Evolutionary conservation across 2,329 filamentous ascomycete genomes (phyloP).

Genomic region (Didymella glomerata): DNA sequence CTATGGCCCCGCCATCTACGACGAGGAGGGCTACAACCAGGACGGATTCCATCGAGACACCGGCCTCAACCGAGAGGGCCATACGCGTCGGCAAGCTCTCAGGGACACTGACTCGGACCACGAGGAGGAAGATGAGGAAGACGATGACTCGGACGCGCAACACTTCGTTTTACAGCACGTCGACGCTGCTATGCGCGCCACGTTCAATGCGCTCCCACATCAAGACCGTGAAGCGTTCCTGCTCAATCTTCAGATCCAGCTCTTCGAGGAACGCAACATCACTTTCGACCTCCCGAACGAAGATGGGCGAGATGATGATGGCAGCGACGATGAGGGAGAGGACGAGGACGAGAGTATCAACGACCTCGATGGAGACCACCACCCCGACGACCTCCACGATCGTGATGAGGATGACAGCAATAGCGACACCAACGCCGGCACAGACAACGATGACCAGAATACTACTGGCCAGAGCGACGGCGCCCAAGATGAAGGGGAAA

Average conservation of each 20-base stretch:
- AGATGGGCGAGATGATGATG: background rate
- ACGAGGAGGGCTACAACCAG: slow-evolving; percentile 45
- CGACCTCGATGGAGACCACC: background rate
- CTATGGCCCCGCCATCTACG: slow-evolving; percentile 42
- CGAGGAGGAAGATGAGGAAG: slow-evolving; percentile 11
- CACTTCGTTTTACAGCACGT: slow-evolving; percentile 29
- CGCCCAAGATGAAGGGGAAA: background rate
- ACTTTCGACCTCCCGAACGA: background rate
- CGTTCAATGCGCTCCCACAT: slow-evolving; percentile 20
- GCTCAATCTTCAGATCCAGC: slow-evolving; percentile 28
- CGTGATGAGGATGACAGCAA: background rate
- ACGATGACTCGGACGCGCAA: slow-evolving; percentile 11
- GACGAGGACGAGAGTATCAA: background rate
- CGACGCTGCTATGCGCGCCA: slow-evolving; percentile 17
- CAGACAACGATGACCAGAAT: background rate
- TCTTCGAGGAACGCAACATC: slow-evolving; percentile 29
- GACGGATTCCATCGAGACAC: slow-evolving; percentile 42
- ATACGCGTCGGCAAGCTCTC: slow-evolving; percentile 25
- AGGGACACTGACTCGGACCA: slow-evolving; percentile 13
- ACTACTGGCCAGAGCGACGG: background rate
- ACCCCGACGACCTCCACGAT: background rate
- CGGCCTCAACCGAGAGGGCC: slow-evolving; percentile 37
- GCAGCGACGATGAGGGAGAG: background rate
- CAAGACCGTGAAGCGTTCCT: slow-evolving; percentile 26
- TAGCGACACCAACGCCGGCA: background rate